phyloP scores from a whole-genome alignment of 352 stramenopile species.

The Aphanomyces invadans region DNA sequence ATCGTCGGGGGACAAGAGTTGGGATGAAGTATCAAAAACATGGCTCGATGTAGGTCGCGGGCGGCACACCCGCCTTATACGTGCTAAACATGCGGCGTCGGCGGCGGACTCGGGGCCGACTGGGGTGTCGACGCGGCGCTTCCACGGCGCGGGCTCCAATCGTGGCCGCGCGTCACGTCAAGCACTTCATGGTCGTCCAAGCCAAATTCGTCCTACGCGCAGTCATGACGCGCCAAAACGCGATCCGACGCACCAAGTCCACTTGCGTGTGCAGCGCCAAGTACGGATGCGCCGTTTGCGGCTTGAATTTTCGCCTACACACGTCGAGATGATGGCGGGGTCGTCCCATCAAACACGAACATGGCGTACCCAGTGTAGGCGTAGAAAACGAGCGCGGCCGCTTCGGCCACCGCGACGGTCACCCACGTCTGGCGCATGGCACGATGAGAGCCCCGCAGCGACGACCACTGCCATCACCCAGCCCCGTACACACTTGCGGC shows the following conservation, averaged over 20 bases:
- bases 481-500: too few species aligned
- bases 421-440: constrained; percentile 72
- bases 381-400: constrained; percentile 90
- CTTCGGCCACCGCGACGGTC: constrained; percentile 52
- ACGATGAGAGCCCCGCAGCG: too few species aligned
- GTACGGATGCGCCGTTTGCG: constrained; percentile 88
- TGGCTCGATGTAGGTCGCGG: too few species aligned
- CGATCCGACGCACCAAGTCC: constrained; percentile 55
- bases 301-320: constrained; percentile 77
- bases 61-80: too few species aligned
- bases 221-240: too few species aligned
- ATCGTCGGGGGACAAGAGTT: too few species aligned
- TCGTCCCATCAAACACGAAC: too few species aligned
- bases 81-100: background rate
- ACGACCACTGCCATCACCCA: too few species aligned
- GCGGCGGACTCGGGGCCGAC: too few species aligned
- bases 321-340: too few species aligned
- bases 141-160: background rate
- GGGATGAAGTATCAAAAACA: too few species aligned
- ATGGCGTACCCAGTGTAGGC: constrained; percentile 72
- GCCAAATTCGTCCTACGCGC: constrained; percentile 48
- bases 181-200: constrained; percentile 31
- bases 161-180: background rate
- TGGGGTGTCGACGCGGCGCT: too few species aligned
- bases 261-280: constrained; percentile 68